A percentile compares a stretch with the other conserved stretches of the same genome.
phyloP scores from a whole-genome alignment of 2,329 filamentous ascomycete genomes.

The Chaetomiaceae sp. region DNA sequence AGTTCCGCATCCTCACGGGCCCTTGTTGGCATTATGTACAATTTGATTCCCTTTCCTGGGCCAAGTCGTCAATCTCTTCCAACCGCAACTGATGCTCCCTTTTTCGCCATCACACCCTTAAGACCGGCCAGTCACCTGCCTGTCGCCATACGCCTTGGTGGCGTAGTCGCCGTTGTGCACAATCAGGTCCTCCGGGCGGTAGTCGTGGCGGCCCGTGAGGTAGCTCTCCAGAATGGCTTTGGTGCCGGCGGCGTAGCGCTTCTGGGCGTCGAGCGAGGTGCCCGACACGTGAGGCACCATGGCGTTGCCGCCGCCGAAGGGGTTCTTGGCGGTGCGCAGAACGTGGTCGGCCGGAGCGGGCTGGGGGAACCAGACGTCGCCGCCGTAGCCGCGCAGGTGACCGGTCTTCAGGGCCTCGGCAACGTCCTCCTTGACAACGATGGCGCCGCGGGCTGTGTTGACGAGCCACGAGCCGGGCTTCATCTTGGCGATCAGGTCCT shows the following conservation, averaged over 20 bases:
- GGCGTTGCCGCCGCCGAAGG: slow-evolving; percentile 94
- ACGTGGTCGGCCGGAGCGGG: slow-evolving; percentile 89
- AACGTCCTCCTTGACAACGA: slow-evolving; percentile 98
- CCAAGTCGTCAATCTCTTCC: too few species aligned
- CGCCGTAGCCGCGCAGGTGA: slow-evolving; percentile 83
- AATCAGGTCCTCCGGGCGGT: slow-evolving; percentile 85
- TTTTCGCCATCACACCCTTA: not conserved
- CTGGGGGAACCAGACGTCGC: slow-evolving; percentile 96
- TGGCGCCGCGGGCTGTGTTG: slow-evolving; percentile 97
- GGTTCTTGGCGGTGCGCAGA: slow-evolving; percentile 87
- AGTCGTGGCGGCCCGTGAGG: slow-evolving; percentile 81
- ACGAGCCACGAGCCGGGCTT: slow-evolving; percentile 96
- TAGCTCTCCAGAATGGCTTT: slow-evolving; percentile 91
- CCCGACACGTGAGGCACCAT: slow-evolving; percentile 99
- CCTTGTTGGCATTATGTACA: slow-evolving; percentile 2
- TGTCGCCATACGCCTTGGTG: slow-evolving; percentile 86
- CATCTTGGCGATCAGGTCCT: slow-evolving; percentile 98
- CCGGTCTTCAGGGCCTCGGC: slow-evolving; percentile 87
- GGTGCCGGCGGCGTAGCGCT: slow-evolving; percentile 78
- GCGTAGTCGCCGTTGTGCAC: slow-evolving; percentile 86
- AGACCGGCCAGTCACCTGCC: slow-evolving; percentile 31
- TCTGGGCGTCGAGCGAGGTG: slow-evolving; percentile 96
- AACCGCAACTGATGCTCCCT: too few species aligned
- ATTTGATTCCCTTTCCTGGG: slow-evolving; percentile 30
- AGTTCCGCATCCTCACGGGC: not conserved